Evolutionary conservation across 2,329 filamentous ascomycete species (phyloP).

Genomic region (Cytospora chrysosperma): DNA sequence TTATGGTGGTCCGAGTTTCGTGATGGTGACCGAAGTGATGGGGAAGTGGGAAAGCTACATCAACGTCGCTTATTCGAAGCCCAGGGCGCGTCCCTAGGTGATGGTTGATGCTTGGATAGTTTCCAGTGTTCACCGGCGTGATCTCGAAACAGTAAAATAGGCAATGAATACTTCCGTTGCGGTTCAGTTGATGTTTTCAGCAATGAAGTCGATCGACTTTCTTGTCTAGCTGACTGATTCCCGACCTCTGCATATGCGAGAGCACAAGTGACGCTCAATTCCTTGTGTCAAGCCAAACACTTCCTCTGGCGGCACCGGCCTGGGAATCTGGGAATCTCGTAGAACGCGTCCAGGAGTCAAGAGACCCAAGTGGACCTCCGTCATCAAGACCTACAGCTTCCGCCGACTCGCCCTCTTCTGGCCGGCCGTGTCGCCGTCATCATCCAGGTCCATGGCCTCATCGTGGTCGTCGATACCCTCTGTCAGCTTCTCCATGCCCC

Average conservation of each 20-base stretch:
- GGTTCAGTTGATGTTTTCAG: background rate
- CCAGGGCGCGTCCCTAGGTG: no score
- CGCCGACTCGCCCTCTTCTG: conserved; percentile 53
- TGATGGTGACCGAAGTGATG: no score
- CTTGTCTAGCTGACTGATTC: background rate
- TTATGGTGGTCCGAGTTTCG: no score
- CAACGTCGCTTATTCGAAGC: no score
- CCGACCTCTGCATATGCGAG: background rate
- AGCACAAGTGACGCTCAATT: background rate
- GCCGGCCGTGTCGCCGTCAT: conserved; percentile 48
- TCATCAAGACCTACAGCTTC: conserved; percentile 46
- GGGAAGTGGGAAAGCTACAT: no score
- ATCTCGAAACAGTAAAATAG: background rate
- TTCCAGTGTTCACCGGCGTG: no score
- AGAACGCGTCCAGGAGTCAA: background rate
- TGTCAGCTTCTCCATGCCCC: conserved; percentile 35
- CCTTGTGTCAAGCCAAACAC: background rate
- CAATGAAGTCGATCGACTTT: background rate
- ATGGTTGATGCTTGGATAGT: no score
- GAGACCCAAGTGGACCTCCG: background rate
- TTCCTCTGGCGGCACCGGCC: background rate
- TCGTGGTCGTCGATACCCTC: conserved; percentile 44
- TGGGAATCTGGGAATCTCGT: no score
- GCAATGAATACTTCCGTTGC: background rate
- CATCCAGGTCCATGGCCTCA: conserved; percentile 57